Base-by-base conservation (phyloP, 2,329 filamentous ascomycete genomes). In the Fusarium aywerte region DNA sequence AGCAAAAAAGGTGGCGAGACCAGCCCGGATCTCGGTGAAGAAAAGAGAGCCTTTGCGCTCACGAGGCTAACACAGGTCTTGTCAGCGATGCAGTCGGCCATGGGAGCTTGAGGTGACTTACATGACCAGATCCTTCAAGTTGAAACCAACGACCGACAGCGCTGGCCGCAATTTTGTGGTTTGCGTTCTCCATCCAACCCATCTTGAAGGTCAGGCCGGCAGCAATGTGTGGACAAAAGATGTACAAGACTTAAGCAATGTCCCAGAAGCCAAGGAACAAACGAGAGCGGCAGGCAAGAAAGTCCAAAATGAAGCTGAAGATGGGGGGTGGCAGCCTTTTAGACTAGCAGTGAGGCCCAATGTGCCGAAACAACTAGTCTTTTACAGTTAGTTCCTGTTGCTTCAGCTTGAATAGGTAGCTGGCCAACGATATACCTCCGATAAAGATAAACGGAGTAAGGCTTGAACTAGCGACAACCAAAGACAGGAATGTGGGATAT, bases 21-120 rank as follows among this genome's bases (percentile, higher is more conserved):
- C 93, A 60, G 91, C 93, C 64, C 93, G 90, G 53, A 96, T 83
- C 80, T 97, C 93, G 47, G 92, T 96, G 73, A 92, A 88, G 81
- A 96, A 96, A 71, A 85, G 84, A 31, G 92, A 90, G 21, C 89
- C 89, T 75, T 92, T 90, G 52, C 92, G 88, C 77, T 92, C 89
- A 71, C 83, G 86, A 67, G 84, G 86, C 89, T 92, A 58, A 45
- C 59, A 21, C 50, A 29, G 20, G 38, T 4, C 18, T 9, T 15
- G 23, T 62, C 43, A 62, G 45, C 18, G 32, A 27, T 16, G 8
- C 31, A 42, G 7, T 11, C 16, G 39, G 21, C 16, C n/a, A 23
- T 27, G n/a, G 18, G 16, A 56, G 27, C 18, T 20, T 18, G 40
- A n/a, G n/a, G 36, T 13, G 38, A 85, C 89, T 83, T 85, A 92